Percentiles rank a stretch among this genome's conserved stretches.
phyloP scores from a whole-genome alignment of 805 yeast genomes.

The Candida manassasensis region DNA sequence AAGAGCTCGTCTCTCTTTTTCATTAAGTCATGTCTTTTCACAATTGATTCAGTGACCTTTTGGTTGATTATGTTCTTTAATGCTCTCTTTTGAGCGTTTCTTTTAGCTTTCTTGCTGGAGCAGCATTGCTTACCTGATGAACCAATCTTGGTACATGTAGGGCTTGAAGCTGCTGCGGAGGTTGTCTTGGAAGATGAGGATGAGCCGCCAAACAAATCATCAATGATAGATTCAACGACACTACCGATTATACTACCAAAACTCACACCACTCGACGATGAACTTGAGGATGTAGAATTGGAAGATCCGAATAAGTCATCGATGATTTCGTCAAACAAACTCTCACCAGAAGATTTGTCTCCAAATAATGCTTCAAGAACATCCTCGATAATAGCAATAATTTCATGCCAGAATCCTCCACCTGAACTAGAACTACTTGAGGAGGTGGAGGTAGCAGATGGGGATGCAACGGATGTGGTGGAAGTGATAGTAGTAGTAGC shows the following conservation, averaged over 20 bases:
- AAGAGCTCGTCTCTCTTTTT: slow-evolving; percentile 13
- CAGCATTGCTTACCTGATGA: slow-evolving; percentile 18
- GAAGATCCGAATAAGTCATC: slow-evolving; percentile 5
- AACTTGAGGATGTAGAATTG: slow-evolving; percentile 6
- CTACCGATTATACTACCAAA: slow-evolving; percentile 4
- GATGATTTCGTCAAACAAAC: slow-evolving; percentile 7
- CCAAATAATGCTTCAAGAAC: slow-evolving; percentile 9
- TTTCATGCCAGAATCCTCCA: slow-evolving; percentile 8
- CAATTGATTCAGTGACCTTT: slow-evolving; percentile 15
- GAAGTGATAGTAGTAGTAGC: slow-evolving; percentile 6
- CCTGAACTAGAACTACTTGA: slow-evolving; percentile 4
- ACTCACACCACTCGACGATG: slow-evolving; percentile 7
- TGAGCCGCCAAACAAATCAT: slow-evolving; percentile 2
- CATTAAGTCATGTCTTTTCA: slow-evolving; percentile 10
- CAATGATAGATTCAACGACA: slow-evolving; percentile 3
- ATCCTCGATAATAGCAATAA: slow-evolving; percentile 11
- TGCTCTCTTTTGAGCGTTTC: slow-evolving; percentile 19
- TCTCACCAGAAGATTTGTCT: slow-evolving; percentile 7
- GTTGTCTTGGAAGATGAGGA: slow-evolving; percentile 6
- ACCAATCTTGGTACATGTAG: slow-evolving; percentile 4
- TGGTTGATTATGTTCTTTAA: slow-evolving; percentile 16
- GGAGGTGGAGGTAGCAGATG: slow-evolving; percentile 9
- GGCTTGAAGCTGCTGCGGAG: slow-evolving; percentile 5
- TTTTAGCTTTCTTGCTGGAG: slow-evolving; percentile 15
- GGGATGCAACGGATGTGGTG: slow-evolving; percentile 4